A percentile compares a stretch with the other conserved stretches of the same genome.
Evolutionary conservation across 106 monocot genomes (phyloP).

Genomic region (Triglochin maritima): DNA sequence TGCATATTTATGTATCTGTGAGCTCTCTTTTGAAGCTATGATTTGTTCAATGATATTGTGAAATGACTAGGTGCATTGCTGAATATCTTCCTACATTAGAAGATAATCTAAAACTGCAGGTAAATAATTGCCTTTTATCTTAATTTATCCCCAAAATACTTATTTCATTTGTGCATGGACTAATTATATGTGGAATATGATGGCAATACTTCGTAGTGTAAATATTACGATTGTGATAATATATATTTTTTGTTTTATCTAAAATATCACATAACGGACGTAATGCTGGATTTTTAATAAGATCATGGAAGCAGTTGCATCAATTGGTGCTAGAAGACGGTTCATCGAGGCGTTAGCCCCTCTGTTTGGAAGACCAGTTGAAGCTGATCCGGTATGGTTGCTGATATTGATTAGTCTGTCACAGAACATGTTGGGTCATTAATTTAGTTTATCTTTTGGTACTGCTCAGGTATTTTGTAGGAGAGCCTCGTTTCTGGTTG

Average conservation of each 20-base stretch:
- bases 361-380: slow-evolving; percentile 83
- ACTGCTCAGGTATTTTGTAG: slow-evolving; percentile 62
- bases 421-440: not conserved
- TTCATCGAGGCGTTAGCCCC: slow-evolving; percentile 84
- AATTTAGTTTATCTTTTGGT: slow-evolving; percentile 2
- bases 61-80: slow-evolving; percentile 65
- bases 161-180: not conserved
- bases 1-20: not conserved
- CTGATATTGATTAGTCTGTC: not conserved
- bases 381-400: slow-evolving; percentile 77
- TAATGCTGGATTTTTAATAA: slow-evolving; percentile 7
- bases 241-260: not conserved
- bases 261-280: not conserved
- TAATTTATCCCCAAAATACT: not conserved
- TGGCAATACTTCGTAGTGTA: not conserved
- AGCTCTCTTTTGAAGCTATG: not conserved
- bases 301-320: slow-evolving; percentile 63
- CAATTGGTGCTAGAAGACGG: slow-evolving; percentile 61
- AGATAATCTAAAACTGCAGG: slow-evolving; percentile 61
- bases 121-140: slow-evolving; percentile 16
- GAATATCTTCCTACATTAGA: slow-evolving; percentile 79
- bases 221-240: not conserved
- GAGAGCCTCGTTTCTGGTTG: slow-evolving; percentile 46
- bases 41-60: not conserved
- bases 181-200: not conserved